phyloP scores from a whole-genome alignment of 2,329 filamentous ascomycete genomes.

The Ophiobolus disseminans region DNA sequence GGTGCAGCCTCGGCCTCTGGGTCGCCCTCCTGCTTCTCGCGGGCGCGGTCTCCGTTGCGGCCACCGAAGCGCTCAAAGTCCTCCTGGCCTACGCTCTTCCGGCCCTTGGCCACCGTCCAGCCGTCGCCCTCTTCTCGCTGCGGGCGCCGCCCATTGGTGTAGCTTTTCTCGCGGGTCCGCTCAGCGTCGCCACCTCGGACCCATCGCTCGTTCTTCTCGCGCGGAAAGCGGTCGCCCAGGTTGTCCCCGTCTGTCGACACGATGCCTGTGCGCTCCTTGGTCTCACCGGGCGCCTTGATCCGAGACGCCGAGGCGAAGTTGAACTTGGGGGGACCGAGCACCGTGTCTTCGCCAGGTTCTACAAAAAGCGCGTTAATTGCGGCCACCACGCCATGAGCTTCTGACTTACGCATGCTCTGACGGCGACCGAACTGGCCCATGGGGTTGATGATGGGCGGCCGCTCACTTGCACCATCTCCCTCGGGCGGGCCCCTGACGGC shows the following conservation, averaged over 20 bases:
- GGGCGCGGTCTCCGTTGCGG: conserved; percentile 61
- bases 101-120: conserved; percentile 76
- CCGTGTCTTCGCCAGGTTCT: conserved; percentile 77
- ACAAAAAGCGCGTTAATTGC: conserved; percentile 40
- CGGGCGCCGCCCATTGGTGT: conserved; percentile 49
- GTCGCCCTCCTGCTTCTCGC: conserved; percentile 54
- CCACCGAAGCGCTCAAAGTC: conserved; percentile 72
- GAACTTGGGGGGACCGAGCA: conserved; percentile 83
- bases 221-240: conserved; percentile 41
- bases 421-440: conserved; percentile 47
- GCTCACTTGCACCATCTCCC: conserved; percentile 29
- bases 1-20: conserved; percentile 56
- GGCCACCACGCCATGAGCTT: conserved; percentile 50
- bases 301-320: conserved; percentile 80
- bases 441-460: conserved; percentile 41
- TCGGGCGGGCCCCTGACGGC: conserved; percentile 39
- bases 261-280: conserved; percentile 45
- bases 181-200: conserved; percentile 53
- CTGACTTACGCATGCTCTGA: conserved; percentile 55
- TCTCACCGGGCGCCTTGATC: conserved; percentile 50
- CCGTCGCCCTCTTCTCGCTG: conserved; percentile 68
- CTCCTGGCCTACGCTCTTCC: conserved; percentile 75
- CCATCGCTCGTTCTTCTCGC: conserved; percentile 49
- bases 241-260: conserved; percentile 50
- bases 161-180: conserved; percentile 43